These are phyloP conservation scores for Diutina mesorugosa DNA, from an alignment of 1,139 yeast genomes.

Conservation along the genomic window DNA sequence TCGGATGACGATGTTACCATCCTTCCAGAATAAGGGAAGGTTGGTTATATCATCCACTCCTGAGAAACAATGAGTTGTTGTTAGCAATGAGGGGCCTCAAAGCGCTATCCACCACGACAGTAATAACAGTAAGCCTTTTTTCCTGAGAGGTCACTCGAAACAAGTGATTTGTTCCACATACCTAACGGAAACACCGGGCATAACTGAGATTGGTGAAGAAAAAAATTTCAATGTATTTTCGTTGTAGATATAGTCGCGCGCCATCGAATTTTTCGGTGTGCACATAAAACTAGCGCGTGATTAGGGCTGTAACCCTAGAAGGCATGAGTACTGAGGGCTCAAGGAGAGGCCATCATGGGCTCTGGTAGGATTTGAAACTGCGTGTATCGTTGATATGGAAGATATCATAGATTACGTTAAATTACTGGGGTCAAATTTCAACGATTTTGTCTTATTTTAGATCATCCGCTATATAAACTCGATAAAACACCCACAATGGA, in stretches of 20 bases:
- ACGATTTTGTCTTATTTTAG: background rate
- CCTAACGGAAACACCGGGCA: slow-evolving; percentile 99
- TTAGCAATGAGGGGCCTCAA: slow-evolving; percentile 2
- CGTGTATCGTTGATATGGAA: no score
- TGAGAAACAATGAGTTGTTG: background rate
- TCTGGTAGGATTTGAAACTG: no score
- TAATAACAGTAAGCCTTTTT: background rate
- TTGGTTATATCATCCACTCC: background rate
- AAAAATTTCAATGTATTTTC: background rate
- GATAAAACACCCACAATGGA: background rate
- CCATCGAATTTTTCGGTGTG: background rate
- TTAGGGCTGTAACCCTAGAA: background rate
- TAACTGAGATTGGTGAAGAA: slow-evolving; percentile 19
- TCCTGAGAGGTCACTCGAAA: background rate
- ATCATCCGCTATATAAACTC: background rate
- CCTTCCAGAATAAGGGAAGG: background rate
- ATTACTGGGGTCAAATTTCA: background rate
- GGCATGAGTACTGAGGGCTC: background rate
- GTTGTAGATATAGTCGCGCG: background rate
- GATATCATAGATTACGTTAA: no score
- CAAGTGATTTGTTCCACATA: slow-evolving; percentile 34
- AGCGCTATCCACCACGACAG: slow-evolving; percentile 2
- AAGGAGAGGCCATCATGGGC: no score
- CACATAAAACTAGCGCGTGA: background rate
- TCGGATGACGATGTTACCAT: background rate